Base-by-base conservation (phyloP, 2,329 filamentous ascomycete genomes). In the Aureobasidium uvarum region DNA sequence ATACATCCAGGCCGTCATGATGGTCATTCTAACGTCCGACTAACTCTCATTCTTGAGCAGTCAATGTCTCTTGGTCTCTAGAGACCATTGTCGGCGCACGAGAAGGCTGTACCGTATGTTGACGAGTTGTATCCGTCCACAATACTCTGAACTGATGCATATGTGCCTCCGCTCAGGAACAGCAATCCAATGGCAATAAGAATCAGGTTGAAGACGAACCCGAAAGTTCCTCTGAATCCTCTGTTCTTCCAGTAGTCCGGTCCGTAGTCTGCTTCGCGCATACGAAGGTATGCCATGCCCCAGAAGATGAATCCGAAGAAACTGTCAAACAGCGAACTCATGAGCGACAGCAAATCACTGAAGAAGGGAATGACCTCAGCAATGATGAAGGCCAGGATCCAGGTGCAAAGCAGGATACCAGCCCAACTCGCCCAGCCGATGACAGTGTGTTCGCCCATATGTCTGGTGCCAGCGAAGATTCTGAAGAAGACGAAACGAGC, bases 231-330 rank as follows among this genome's bases (percentile, higher is more conserved):
- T 46, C 75, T 77, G 39, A 87, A 71, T 55, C 84, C 85, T 39
- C 84, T 80, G 1, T 78, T 79, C 68, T 80, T 83, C 59, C 84
- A 81, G 38, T 84, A 81, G 0, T 80, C 77, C 2, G 82, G 73
- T 7, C 83, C 81, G 41, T 85, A 82, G 68, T 91, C 88, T 1
- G 84, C 88, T 23, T 79, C 79, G 55, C 89, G 83, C 89, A 94
- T 91, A 65, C 89, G 85, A 72, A 92, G 84, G 73, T 91, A 94
- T 0, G 90, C 90, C 1, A 91, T 84, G 14, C 89, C 90, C 90
- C 90, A 97, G 81, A 96, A 97, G 73, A 96, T 96, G 81, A 96
- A 97, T 28, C 93, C 93, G 72, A 94, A 94, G 83, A 92, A 94
- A 63, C 90, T 94, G 78, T 96, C 92, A 74, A 96, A 96, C 1